Percentiles rank a stretch among this genome's conserved stretches.
Conservation (phyloP, 2,329 filamentous ascomycete genomes). For the Colletotrichum viniferum region DNA sequence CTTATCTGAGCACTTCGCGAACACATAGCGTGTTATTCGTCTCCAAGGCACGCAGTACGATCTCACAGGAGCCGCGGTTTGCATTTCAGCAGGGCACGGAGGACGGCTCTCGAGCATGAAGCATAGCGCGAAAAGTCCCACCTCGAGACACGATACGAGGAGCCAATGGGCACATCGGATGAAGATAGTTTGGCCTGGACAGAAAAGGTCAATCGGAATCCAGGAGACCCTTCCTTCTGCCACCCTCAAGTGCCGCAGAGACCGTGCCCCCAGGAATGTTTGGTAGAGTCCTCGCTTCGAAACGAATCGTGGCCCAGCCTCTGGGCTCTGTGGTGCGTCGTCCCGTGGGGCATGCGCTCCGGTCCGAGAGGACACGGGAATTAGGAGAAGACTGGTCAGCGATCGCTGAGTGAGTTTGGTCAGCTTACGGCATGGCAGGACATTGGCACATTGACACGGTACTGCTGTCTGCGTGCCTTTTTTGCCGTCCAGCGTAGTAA, state of each 20-base stretch:
- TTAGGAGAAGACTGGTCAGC: background rate
- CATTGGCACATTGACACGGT: background rate
- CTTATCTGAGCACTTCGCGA: background rate
- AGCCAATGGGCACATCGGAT: background rate
- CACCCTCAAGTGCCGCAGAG: background rate
- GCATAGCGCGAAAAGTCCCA: background rate
- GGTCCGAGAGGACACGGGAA: background rate
- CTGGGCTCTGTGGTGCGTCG: background rate
- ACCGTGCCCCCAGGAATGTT: slow-evolving; percentile 11
- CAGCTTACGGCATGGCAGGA: background rate
- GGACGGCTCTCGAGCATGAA: background rate
- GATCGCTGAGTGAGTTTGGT: background rate
- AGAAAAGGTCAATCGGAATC: background rate
- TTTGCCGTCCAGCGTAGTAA: background rate
- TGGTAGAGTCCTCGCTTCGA: slow-evolving; percentile 2
- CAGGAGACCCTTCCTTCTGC: background rate
- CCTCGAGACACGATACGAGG: background rate
- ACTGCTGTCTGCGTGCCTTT: background rate
- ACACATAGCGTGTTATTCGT: background rate
- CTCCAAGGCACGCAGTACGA: background rate
- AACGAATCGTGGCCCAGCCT: background rate
- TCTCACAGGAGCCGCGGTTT: background rate
- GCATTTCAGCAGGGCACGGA: background rate
- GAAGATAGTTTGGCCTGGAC: background rate
- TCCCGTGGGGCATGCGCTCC: background rate